phyloP scores from a whole-genome alignment of 768 basidiomycete species.

The Lenzites betulinus region DNA sequence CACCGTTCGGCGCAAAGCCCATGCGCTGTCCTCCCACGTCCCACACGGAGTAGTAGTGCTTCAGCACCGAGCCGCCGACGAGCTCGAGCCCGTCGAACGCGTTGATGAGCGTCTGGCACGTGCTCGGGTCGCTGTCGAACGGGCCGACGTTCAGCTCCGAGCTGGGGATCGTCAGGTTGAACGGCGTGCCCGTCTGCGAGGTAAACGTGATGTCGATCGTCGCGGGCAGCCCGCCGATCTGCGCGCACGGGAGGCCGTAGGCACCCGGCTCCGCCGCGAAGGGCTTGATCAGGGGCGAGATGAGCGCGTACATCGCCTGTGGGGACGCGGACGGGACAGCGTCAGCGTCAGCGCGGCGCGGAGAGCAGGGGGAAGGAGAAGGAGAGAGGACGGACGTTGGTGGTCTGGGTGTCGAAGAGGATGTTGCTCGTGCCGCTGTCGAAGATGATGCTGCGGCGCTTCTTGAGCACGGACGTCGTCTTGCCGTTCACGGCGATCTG shows the following conservation, averaged over 20 bases:
- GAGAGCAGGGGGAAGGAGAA: too few species aligned
- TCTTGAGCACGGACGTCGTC: constrained; percentile 45
- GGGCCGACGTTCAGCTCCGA: constrained; percentile 59
- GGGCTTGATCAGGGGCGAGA: constrained; percentile 58
- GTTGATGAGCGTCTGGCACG: constrained; percentile 62
- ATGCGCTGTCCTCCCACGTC: constrained; percentile 51
- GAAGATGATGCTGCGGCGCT: constrained; percentile 49
- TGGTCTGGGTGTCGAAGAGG: constrained; percentile 49
- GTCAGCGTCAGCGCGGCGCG: too few species aligned
- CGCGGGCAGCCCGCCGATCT: constrained; percentile 49
- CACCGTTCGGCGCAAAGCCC: constrained; percentile 52
- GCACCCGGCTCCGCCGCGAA: constrained; percentile 53
- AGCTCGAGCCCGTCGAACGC: constrained; percentile 53
- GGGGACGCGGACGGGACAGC: neutral
- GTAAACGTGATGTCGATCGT: constrained; percentile 56
- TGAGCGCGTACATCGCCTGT: constrained; percentile 57
- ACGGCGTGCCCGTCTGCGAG: constrained; percentile 47
- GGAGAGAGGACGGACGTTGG: constrained; percentile 38
- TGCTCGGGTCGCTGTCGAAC: constrained; percentile 48
- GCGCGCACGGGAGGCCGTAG: constrained; percentile 49
- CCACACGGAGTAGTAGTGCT: constrained; percentile 64
- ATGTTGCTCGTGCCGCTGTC: constrained; percentile 62
- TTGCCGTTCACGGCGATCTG: constrained; percentile 54
- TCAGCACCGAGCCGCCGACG: constrained; percentile 56
- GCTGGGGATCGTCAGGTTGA: constrained; percentile 60